A percentile compares a stretch with the other conserved stretches of the same genome.
Conservation (phyloP, 2,329 filamentous ascomycete genomes). For the Microdochium paspali region DNA sequence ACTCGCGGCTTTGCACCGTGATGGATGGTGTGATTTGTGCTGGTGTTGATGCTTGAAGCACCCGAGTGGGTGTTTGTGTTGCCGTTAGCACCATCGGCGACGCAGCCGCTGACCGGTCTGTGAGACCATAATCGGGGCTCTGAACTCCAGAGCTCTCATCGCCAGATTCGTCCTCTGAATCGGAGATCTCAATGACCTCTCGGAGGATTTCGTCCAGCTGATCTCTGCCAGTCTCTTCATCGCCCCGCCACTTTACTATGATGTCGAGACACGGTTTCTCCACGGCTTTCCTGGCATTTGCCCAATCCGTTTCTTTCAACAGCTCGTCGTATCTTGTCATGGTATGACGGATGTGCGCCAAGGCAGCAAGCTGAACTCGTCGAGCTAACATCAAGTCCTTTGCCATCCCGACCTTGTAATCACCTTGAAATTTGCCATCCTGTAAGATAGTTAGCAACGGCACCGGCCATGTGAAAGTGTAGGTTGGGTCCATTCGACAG, state of each 20-base stretch:
- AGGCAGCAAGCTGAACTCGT: conserved; percentile 54
- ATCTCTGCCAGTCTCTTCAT: conserved; percentile 59
- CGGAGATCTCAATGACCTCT: conserved; percentile 59
- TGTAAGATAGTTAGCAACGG: conserved; percentile 14
- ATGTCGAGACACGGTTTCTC: conserved; percentile 53
- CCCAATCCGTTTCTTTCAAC: conserved; percentile 47
- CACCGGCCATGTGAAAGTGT: neutral
- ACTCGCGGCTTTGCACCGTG: neutral
- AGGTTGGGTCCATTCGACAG: neutral
- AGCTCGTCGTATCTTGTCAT: conserved; percentile 57
- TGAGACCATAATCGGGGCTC: conserved; percentile 8
- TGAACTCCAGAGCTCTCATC: conserved; percentile 13
- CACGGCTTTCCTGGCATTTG: conserved; percentile 51
- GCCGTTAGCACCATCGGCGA: conserved; percentile 1
- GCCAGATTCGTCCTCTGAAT: conserved; percentile 37
- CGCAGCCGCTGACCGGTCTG: conserved; percentile 5
- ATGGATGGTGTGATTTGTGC: neutral
- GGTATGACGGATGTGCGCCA: conserved; percentile 58
- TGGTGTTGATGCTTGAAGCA: neutral
- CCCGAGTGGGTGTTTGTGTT: neutral
- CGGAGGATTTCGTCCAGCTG: conserved; percentile 58
- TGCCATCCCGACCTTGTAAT: conserved; percentile 48
- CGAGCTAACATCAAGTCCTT: conserved; percentile 46
- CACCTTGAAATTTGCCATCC: conserved; percentile 41
- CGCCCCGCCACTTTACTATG: conserved; percentile 63